Conservation (phyloP, 2,329 filamentous ascomycete species). For the Xylariaceae sp. region DNA sequence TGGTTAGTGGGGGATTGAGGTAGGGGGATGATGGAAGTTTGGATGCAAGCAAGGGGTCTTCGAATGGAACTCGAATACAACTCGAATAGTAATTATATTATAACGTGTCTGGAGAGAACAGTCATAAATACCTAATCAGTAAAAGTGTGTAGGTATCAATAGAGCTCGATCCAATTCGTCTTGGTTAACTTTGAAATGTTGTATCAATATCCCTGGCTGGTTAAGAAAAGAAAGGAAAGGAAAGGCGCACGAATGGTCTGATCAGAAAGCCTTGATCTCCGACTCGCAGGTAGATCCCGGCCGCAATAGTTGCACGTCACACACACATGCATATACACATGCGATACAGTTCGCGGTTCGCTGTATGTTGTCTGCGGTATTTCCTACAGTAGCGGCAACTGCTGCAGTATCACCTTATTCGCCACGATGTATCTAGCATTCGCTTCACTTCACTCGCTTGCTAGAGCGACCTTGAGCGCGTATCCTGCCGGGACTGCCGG, state of each 20-base stretch:
- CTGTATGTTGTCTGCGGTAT: slow-evolving; percentile 8
- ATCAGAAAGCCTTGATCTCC: slow-evolving; percentile 2
- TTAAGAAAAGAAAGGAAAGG: too few relatives aligned
- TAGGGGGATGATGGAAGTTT: too few relatives aligned
- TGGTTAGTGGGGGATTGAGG: too few relatives aligned
- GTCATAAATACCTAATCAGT: too few relatives aligned
- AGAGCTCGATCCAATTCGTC: too few relatives aligned
- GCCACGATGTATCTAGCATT: neutral
- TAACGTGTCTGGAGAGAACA: too few relatives aligned
- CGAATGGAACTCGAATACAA: too few relatives aligned
- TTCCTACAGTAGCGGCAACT: slow-evolving; percentile 10
- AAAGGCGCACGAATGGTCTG: slow-evolving; percentile 8
- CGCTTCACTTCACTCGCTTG: neutral
- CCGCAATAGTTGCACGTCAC: neutral
- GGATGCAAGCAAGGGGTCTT: too few relatives aligned
- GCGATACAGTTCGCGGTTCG: slow-evolving; percentile 10
- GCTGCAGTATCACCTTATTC: too few relatives aligned
- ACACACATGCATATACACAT: slow-evolving; percentile 1
- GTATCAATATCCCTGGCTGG: slow-evolving; percentile 2
- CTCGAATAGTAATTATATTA: too few relatives aligned
- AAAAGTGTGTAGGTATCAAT: too few relatives aligned
- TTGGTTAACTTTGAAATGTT: slow-evolving; percentile 7
- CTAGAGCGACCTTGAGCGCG: slow-evolving; percentile 5
- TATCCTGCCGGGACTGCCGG: neutral
- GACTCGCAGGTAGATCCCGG: slow-evolving; percentile 24